A percentile compares a stretch with the other conserved stretches of the same genome.
phyloP scores from a whole-genome alignment of 163 green algal genomes.

The Scenedesmus sp. region DNA sequence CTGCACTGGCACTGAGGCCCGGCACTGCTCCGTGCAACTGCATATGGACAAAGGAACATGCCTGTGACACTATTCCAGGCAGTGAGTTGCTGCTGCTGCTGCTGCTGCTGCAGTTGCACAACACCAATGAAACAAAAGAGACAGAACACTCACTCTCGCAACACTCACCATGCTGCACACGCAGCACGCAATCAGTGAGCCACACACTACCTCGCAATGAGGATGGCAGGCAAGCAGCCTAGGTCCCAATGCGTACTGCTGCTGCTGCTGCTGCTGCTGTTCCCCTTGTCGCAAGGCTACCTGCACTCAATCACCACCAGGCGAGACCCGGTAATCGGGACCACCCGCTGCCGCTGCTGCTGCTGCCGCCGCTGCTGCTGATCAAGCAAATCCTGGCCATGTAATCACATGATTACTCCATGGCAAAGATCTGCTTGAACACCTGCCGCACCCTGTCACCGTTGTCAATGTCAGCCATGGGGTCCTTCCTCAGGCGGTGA shows the following conservation, averaged over 20 bases:
- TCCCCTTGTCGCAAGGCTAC: background rate
- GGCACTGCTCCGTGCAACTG: background rate
- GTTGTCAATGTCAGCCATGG: slow-evolving; percentile 90
- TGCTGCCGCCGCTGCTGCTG: background rate
- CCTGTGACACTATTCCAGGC: too few species aligned
- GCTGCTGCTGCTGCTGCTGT: background rate
- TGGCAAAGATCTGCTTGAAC: slow-evolving; percentile 74
- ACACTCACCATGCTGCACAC: background rate
- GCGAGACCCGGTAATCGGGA: background rate
- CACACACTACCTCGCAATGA: background rate
- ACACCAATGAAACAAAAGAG: background rate
- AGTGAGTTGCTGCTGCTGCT: background rate
- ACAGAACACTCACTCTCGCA: background rate
- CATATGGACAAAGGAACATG: background rate
- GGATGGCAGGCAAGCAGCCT: background rate
- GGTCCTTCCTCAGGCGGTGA: slow-evolving; percentile 96
- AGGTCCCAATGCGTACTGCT: background rate
- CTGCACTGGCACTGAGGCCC: background rate
- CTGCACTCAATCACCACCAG: background rate
- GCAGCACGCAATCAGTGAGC: background rate
- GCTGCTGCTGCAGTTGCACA: background rate
- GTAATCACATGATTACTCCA: slow-evolving; percentile 60
- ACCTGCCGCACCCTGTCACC: slow-evolving; percentile 71
- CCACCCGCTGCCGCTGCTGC: background rate
- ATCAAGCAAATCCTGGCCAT: background rate